Evolutionary conservation across 164 flowering plant genomes (phyloP), one percentile per base, ranked within the genome.

Genomic region (Saururus chinensis): DNA sequence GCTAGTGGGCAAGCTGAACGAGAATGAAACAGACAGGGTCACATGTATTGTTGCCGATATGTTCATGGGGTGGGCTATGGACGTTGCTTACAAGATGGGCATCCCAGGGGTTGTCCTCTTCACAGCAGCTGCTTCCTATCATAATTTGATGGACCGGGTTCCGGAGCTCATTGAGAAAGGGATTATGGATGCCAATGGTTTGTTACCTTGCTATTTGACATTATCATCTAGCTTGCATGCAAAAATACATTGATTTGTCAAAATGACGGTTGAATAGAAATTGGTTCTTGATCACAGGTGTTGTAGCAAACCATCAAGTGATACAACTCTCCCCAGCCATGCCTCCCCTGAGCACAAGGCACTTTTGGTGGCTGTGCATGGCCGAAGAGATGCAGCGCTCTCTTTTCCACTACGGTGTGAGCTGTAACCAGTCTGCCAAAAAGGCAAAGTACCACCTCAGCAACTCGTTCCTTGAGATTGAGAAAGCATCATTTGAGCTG

Each of bases 11-110:
- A 53, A 67, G 24, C 62, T 62, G 26, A 57, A 48, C 24, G 65
- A 56, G 30, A 19, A 41, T 4, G 62, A 40, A 4, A 40, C 24
- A 19, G 62, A 41, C 16, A 51, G 61, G 53, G 24, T 67, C 26
- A 52, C 64, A 7, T 71, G 52, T 26, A 59, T 67, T 24, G 52
- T 71, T 1, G 74, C 65, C 24, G 71, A 71, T 56, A 40, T 0
- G 4, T 13, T 35, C 17, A 45, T 56, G 45, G 64, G 53, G 4
- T 62, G 63, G 60, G 70, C 53, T 0, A 2, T 71, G 4, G 57
- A 63, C 4, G 61, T 71, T 0, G 67, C 64, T 7, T 19, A 51
- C 42, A 66, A 60, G 70, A 21, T 71, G 61, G 70, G 70, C 19
- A 59, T 71, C 10, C 51, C 42, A 11, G 0, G 25, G 7, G 67